Evolutionary conservation across 257 asterid species (phyloP), one percentile per base, ranked within the genome.

Genomic region (Capsicum rhomboideum): DNA sequence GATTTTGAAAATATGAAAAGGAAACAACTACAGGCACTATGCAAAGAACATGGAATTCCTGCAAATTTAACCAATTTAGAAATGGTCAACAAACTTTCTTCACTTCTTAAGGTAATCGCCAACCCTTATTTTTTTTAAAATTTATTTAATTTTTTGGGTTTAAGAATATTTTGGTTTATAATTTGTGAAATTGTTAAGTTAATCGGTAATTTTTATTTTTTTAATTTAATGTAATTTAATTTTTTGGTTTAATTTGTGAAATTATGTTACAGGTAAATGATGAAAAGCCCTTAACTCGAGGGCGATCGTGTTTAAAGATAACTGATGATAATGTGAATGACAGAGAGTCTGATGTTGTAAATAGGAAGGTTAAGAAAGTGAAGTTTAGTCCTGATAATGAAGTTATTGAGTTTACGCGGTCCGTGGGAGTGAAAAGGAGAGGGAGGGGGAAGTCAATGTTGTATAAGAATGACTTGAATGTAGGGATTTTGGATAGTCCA

Each of bases 1-100:
- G 91, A 93, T 88, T 93, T 89, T 84, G 89, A 86, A n/a, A 64
- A 68, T 28, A 58, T 93, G 97, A 90, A 92, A 81, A 90, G 97
- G 55, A 93, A 83, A 72, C 91, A 91, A 82, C 85, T 94, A 53
- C 96, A 93, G 86, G 84, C 85, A 52, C 44, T 94, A 40, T 94
- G 98, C 87, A 93, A 90, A 88, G 87, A 90, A 84, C 92, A 90
- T 74, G 86, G 68, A 29, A 89, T 94, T 59, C 97, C 93, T 26
- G 97, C 97, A 1, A 93, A 93, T 86, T 83, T 92, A 71, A 85
- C 94, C 4, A 94, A 93, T 86, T 66, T 85, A 44, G 92, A 92
- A 74, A 90, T 93, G 97, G 93, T 89, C 56, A 71, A 86, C 85
- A 87, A 44, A 78, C 96, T 94, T 50, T 44, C 89, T 71, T 86